Conservation (phyloP, 768 basidiomycete species). For the Hericium alpestre region DNA sequence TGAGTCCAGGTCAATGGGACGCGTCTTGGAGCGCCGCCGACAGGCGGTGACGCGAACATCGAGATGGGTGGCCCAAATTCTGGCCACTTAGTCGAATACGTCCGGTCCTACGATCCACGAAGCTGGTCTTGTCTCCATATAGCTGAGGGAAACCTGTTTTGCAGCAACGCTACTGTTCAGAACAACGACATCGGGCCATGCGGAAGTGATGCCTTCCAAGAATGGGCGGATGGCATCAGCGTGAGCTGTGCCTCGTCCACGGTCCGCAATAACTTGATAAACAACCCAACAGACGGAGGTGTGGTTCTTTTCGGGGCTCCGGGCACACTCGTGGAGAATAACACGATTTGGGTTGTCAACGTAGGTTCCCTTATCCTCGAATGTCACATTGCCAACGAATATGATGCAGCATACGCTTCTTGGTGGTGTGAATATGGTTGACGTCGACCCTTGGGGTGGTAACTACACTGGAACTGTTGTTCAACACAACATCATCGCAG, state of each 20-base stretch:
- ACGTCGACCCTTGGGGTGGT: conserved; percentile 57
- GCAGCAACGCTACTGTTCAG: conserved; percentile 54
- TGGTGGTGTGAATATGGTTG: conserved; percentile 74
- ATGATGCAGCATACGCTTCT: conserved; percentile 47
- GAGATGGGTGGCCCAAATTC: conserved; percentile 75
- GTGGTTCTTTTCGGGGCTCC: conserved; percentile 73
- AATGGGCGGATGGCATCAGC: conserved; percentile 82
- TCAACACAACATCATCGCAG: conserved; percentile 53
- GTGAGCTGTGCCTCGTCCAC: conserved; percentile 53
- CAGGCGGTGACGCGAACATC: conserved; percentile 63
- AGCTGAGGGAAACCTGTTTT: conserved; percentile 54
- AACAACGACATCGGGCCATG: conserved; percentile 81
- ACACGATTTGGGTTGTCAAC: conserved; percentile 62
- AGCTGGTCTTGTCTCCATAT: conserved; percentile 81
- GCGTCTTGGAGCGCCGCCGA: conserved; percentile 41
- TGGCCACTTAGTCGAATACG: conserved; percentile 66
- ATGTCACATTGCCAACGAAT: not conserved
- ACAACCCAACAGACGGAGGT: conserved; percentile 69
- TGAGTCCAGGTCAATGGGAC: conserved; percentile 58
- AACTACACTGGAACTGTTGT: conserved; percentile 57
- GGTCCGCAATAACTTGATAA: conserved; percentile 59
- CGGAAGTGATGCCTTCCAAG: conserved; percentile 49
- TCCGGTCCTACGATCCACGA: conserved; percentile 65
- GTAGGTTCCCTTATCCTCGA: conserved; percentile 27
- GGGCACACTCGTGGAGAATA: conserved; percentile 63